Evolutionary conservation across 352 stramenopile species (phyloP).

Genomic region (Pythium aristosporum): DNA sequence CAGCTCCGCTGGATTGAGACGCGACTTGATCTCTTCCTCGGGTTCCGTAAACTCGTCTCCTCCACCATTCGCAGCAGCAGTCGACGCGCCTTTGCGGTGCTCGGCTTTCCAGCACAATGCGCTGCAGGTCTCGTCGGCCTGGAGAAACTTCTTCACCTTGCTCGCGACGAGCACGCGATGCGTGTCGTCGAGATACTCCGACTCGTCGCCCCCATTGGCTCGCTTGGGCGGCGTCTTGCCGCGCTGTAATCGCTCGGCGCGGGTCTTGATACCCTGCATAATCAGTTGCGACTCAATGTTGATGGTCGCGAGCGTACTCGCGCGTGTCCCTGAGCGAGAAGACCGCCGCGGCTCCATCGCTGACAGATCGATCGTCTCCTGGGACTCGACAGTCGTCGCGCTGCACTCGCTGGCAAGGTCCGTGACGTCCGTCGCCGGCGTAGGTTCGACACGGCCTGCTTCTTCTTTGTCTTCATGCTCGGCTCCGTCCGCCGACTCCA

Average conservation of each 20-base stretch:
- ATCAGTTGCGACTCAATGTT: slow-evolving; percentile 45
- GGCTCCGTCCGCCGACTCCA: background rate
- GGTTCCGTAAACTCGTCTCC: slow-evolving; percentile 26
- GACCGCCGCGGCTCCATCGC: slow-evolving; percentile 43
- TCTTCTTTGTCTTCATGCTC: background rate
- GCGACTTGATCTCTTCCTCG: slow-evolving; percentile 24
- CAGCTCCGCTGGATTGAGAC: slow-evolving; percentile 40
- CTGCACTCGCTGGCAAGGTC: slow-evolving; percentile 23
- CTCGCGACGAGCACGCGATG: slow-evolving; percentile 40
- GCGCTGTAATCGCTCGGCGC: slow-evolving; percentile 7
- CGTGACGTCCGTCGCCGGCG: slow-evolving; percentile 7
- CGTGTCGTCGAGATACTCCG: slow-evolving; percentile 69
- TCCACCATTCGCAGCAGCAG: background rate
- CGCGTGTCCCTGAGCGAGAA: slow-evolving; percentile 49
- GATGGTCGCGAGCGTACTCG: slow-evolving; percentile 51
- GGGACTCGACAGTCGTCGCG: slow-evolving; percentile 15
- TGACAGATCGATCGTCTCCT: slow-evolving; percentile 11
- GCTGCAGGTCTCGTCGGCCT: slow-evolving; percentile 34
- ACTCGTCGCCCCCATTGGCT: slow-evolving; percentile 34
- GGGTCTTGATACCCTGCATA: slow-evolving; percentile 13
- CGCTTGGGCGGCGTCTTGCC: slow-evolving; percentile 6
- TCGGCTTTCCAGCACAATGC: slow-evolving; percentile 18
- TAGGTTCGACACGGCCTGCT: background rate
- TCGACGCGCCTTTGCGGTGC: background rate
- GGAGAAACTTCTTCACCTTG: slow-evolving; percentile 45